Evolutionary conservation across 176 grass and related monocot species (phyloP).

Genomic region (Cocos nucifera): DNA sequence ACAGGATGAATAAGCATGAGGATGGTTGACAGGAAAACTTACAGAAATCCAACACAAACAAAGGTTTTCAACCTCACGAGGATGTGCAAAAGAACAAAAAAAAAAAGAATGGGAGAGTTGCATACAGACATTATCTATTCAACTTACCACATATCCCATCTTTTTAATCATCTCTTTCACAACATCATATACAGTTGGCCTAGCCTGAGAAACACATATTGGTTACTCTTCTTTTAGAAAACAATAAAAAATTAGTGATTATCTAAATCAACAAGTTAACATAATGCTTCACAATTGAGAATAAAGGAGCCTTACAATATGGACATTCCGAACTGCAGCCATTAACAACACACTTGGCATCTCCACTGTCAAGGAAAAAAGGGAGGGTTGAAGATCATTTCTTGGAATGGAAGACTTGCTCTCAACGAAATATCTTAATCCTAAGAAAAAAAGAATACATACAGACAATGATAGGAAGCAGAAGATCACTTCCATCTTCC

Average conservation of each 20-base stretch:
- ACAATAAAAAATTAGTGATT: slow-evolving; percentile 7
- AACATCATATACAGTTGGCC: slow-evolving; percentile 90
- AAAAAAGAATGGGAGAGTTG: no score
- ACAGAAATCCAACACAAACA: background rate
- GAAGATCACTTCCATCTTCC: slow-evolving; percentile 83
- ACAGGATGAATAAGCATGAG: no score
- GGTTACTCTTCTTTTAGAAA: background rate
- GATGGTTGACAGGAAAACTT: no score
- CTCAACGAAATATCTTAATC: background rate
- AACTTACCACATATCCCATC: slow-evolving; percentile 77
- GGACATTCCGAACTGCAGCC: slow-evolving; percentile 90
- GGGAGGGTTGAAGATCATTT: background rate
- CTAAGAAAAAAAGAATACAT: slow-evolving; percentile 25
- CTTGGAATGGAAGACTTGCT: no score
- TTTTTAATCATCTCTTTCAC: slow-evolving; percentile 72
- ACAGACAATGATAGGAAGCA: slow-evolving; percentile 98
- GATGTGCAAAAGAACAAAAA: no score
- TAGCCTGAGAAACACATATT: slow-evolving; percentile 35
- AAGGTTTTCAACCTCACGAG: background rate
- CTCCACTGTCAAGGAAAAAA: slow-evolving; percentile 57
- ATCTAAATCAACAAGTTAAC: slow-evolving; percentile 5
- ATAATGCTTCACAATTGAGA: background rate
- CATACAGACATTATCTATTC: background rate
- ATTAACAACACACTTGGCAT: slow-evolving; percentile 88
- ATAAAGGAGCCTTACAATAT: slow-evolving; percentile 57